phyloP scores from a whole-genome alignment of 2,329 filamentous ascomycete genomes.

The Emergomyces africanus region DNA sequence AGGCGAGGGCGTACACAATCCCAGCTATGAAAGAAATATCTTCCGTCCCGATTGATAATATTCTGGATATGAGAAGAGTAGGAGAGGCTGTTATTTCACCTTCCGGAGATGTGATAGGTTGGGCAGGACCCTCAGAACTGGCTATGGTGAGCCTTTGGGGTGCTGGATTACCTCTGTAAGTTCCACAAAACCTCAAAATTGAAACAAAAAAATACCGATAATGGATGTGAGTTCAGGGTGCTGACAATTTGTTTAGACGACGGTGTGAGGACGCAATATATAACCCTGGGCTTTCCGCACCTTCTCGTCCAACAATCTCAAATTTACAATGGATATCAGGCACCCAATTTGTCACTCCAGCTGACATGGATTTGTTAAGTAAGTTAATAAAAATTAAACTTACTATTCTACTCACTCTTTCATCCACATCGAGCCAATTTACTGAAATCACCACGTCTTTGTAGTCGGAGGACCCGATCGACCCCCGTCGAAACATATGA shows the following conservation, averaged over 20 bases:
- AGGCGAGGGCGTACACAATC: conserved; percentile 69
- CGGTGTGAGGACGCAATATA: conserved; percentile 56
- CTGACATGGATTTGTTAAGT: conserved; percentile 77
- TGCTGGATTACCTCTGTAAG: conserved; percentile 50
- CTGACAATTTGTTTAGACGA: conserved; percentile 24
- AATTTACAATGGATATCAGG: conserved; percentile 95
- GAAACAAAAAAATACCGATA: no score
- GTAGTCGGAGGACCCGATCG: conserved; percentile 70
- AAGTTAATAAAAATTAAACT: conserved; percentile 12
- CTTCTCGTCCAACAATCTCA: conserved; percentile 80
- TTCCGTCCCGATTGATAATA: conserved; percentile 47
- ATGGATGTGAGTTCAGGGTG: no score
- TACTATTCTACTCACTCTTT: not conserved
- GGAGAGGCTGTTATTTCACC: conserved; percentile 57
- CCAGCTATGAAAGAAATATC: conserved; percentile 78
- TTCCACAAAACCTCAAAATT: conserved; percentile 16
- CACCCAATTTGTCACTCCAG: conserved; percentile 76
- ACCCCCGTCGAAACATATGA: conserved; percentile 77
- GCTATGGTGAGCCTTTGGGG: conserved; percentile 79
- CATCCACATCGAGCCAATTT: not conserved
- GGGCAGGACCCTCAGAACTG: conserved; percentile 79
- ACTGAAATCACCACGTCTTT: not conserved
- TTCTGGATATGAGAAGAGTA: conserved; percentile 62
- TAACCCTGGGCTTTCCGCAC: conserved; percentile 61
- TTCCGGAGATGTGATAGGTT: conserved; percentile 73